A percentile compares a stretch with the other conserved stretches of the same genome.
Conservation (phyloP, 2,329 filamentous ascomycete genomes). For the Moelleriella libera region DNA sequence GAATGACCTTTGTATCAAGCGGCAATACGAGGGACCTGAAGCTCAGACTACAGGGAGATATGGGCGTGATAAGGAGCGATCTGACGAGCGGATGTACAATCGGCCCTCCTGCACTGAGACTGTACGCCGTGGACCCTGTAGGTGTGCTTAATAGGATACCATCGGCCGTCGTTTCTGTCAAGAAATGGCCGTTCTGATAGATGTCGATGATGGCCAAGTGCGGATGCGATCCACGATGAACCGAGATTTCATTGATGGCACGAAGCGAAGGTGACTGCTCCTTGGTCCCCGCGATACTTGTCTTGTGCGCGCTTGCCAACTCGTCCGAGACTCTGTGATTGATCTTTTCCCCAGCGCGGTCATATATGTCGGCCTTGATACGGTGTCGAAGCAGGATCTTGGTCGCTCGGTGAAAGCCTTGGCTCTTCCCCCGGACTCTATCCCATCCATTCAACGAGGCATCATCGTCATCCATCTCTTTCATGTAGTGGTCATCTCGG, state of each 20-base stretch:
- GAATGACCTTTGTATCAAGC: constrained; percentile 67
- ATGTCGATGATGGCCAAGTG: constrained; percentile 89
- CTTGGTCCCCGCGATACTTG: constrained; percentile 21
- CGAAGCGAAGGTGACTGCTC: constrained; percentile 32
- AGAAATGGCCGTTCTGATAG: constrained; percentile 72
- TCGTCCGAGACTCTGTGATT: constrained; percentile 32
- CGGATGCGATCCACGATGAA: constrained; percentile 80
- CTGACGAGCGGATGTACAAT: constrained; percentile 91
- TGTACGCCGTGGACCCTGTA: constrained; percentile 91
- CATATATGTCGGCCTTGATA: constrained; percentile 74
- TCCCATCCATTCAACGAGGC: constrained; percentile 43
- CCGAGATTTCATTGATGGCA: constrained; percentile 89
- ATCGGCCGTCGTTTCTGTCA: constrained; percentile 90
- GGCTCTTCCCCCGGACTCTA: constrained; percentile 62
- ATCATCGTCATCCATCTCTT: background rate
- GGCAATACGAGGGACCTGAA: constrained; percentile 87
- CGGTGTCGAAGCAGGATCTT: constrained; percentile 78
- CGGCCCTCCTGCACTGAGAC: constrained; percentile 77
- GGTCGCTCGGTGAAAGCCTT: constrained; percentile 60
- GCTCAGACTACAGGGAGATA: constrained; percentile 81
- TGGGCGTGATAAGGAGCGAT: constrained; percentile 79
- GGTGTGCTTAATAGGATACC: constrained; percentile 90
- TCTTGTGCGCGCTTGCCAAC: constrained; percentile 29
- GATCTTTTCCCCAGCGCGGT: constrained; percentile 48
- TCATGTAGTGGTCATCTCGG: constrained; percentile 2